Evolutionary conservation across 2,329 filamentous ascomycete genomes (phyloP), one percentile per base, ranked within the genome.

Genomic region (Juglanconis sp.): DNA sequence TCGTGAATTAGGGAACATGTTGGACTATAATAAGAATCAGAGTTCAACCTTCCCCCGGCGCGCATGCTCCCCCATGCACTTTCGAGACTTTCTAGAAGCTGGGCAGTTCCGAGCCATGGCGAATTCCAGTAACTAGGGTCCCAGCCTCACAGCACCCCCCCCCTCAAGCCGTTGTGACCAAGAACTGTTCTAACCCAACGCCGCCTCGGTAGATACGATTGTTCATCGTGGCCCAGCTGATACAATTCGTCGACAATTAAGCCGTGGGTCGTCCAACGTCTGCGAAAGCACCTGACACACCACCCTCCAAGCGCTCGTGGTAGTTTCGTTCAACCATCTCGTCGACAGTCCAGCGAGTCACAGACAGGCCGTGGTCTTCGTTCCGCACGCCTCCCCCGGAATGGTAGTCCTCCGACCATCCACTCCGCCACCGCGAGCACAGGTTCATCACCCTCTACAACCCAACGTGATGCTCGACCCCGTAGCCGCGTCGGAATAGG

Each of bases 181-280:
- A 24, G 24, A 2, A 1, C 24, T 24, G 24, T 24, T 24, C 24
- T 24, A 24, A 2, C 24, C 24, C 24, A 24, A 24, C 24, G 24
- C 24, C 24, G 24, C 24, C 24, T 24, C 42, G 54, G 13, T 58
- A 61, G 30, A 57, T 40, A 3, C 51, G 32, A 10, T 17, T 48
- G 10, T 56, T 49, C 13, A 46, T 31, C 13, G 24, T 35, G 1
- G 55, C 56, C 59, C 59, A 61, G 1, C 44, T 53, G 48, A 51
- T 34, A 34, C 59, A 61, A 5, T 53, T 48, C 7, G 62, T 75
- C 66, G 62, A 81, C 69, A 67, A 79, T 64, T 71, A 68, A n/a
- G 65, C 66, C 9, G 65, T 62, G 13, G 24, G 24, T 24, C 2
- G 24, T 66, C 56, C 8, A 64, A 62, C 1, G 64, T 61, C 3